These are phyloP conservation scores for Paramyrothecium sp. DNA, from an alignment of 2,329 filamentous ascomycete species.

Conservation along the genomic window DNA sequence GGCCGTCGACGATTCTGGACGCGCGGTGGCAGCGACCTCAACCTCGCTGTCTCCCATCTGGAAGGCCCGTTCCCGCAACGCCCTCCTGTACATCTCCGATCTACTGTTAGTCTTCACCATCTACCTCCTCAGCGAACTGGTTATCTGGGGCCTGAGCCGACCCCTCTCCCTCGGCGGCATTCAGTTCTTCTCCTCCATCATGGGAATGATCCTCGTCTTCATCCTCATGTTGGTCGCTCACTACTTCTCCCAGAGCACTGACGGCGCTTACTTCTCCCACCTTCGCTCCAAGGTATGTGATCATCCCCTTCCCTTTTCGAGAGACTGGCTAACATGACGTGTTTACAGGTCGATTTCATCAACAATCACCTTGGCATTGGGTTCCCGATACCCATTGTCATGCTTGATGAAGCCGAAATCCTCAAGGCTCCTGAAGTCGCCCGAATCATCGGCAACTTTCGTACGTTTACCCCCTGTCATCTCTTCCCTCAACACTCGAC, in stretches of 20 bases:
- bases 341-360: constrained; percentile 38
- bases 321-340: constrained; percentile 4
- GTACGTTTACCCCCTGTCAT: constrained; percentile 8
- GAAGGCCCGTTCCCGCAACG: not conserved
- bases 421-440: constrained; percentile 33
- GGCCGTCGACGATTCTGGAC: not conserved
- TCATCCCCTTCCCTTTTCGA: not conserved
- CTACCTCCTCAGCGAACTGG: constrained; percentile 40
- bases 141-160: constrained; percentile 42
- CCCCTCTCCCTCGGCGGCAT: constrained; percentile 27
- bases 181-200: constrained; percentile 46
- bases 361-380: constrained; percentile 51
- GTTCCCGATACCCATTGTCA: constrained; percentile 48
- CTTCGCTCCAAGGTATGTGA: constrained; percentile 31
- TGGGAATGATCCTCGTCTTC: constrained; percentile 44
- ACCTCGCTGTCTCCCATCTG: not conserved
- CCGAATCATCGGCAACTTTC: constrained; percentile 43
- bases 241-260: constrained; percentile 11
- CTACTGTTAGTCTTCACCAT: constrained; percentile 33
- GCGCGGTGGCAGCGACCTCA: not conserved
- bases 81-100: constrained; percentile 7
- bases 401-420: constrained; percentile 36
- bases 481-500: not conserved
- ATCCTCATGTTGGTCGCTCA: constrained; percentile 26
- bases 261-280: constrained; percentile 24